A percentile compares a stretch with the other conserved stretches of the same genome.
Evolutionary conservation across 2,329 filamentous ascomycete species (phyloP).

Genomic region (Aspergillus sp.): DNA sequence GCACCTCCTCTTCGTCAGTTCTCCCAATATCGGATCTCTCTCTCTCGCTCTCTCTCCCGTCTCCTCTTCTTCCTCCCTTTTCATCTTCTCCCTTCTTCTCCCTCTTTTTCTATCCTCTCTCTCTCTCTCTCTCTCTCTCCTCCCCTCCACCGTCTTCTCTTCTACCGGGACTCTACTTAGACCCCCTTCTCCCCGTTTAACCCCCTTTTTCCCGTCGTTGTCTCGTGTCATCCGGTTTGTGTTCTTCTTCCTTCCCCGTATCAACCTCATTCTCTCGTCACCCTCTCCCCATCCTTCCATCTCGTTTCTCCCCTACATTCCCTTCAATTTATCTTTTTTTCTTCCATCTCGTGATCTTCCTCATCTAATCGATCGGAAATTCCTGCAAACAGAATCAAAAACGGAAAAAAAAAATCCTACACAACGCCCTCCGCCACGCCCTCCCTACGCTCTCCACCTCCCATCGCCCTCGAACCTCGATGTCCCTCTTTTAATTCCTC

Average conservation of each 20-base stretch:
- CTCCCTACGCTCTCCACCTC: no score
- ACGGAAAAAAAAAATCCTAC: no score
- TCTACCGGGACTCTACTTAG: neutral
- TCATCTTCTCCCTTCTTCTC: slow-evolving; percentile 23
- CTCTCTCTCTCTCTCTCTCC: slow-evolving; percentile 7
- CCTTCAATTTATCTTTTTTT: slow-evolving; percentile 11
- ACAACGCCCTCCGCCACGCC: no score
- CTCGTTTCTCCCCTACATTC: slow-evolving; percentile 8
- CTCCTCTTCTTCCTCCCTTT: slow-evolving; percentile 18
- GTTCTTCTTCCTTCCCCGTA: slow-evolving; percentile 12
- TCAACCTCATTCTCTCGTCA: slow-evolving; percentile 7
- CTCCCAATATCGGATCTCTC: slow-evolving; percentile 16
- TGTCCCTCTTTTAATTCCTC: slow-evolving; percentile 11
- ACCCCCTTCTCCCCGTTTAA: no score
- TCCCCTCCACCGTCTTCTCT: slow-evolving; percentile 8
- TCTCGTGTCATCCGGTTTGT: slow-evolving; percentile 3
- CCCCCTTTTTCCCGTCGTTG: slow-evolving; percentile 17
- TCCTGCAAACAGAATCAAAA: no score
- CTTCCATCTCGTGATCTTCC: slow-evolving; percentile 1
- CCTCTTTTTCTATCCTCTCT: slow-evolving; percentile 11
- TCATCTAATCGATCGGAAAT: slow-evolving; percentile 4
- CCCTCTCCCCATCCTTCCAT: slow-evolving; percentile 10
- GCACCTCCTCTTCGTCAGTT: slow-evolving; percentile 19
- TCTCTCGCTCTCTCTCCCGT: slow-evolving; percentile 21
- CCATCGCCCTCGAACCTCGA: slow-evolving; percentile 6